These are phyloP conservation scores for Chlamydomonas schloesseri DNA, from an alignment of 139 green algal genomes.

Conservation along the genomic window DNA sequence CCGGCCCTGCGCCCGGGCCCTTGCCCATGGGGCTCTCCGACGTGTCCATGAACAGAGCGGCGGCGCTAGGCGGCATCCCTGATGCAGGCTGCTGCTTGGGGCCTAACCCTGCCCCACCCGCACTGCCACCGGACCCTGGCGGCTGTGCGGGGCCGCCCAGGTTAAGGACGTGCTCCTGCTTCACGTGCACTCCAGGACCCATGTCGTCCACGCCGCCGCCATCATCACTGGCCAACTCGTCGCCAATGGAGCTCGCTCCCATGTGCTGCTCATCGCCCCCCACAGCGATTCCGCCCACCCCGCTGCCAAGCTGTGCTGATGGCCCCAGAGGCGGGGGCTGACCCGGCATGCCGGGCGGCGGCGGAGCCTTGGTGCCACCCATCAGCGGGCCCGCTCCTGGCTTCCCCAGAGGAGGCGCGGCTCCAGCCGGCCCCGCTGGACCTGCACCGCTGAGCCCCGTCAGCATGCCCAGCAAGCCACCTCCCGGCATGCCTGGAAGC, in stretches of 20 bases:
- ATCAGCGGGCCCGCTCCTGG: conserved; percentile 24
- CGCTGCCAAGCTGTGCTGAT: no score
- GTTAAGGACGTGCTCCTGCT: not conserved
- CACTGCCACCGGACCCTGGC: no score
- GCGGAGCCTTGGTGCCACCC: not conserved
- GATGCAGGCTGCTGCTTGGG: no score
- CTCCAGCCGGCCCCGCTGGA: not conserved
- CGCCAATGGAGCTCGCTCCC: no score
- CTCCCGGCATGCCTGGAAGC: conserved; percentile 5
- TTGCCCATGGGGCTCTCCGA: not conserved
- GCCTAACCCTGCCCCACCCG: no score
- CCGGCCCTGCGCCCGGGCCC: no score
- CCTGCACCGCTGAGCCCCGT: not conserved
- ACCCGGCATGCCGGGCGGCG: no score
- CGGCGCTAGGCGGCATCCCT: no score
- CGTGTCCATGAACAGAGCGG: no score
- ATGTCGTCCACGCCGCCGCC: not conserved
- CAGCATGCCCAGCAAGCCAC: conserved; percentile 34
- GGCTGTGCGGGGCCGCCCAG: no score
- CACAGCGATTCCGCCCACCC: not conserved
- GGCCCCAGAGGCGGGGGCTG: no score
- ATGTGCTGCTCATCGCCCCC: not conserved
- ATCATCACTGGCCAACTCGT: not conserved
- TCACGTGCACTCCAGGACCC: not conserved
- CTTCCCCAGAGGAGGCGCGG: not conserved